Percentiles rank a stretch among this genome's conserved stretches.
Evolutionary conservation across 345 rosid species (phyloP).

Genomic region (Melaleuca alternifolia): DNA sequence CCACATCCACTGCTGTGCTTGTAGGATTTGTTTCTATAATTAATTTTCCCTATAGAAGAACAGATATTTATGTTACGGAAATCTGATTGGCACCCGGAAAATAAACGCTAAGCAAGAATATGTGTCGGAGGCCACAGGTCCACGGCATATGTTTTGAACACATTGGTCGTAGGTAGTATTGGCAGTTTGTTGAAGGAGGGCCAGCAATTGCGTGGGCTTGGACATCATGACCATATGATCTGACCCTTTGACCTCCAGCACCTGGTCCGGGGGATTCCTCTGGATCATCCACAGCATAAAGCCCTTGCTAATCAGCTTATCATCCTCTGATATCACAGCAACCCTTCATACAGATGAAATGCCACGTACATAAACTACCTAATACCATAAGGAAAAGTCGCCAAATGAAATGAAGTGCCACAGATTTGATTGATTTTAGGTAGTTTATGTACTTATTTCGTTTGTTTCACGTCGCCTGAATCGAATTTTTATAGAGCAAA

Average conservation of each 20-base stretch:
- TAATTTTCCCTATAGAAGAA: background rate
- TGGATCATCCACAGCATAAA: constrained; percentile 25
- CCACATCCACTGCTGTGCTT: too few relatives aligned
- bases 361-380: too few relatives aligned
- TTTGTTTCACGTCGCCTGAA: too few relatives aligned
- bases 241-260: constrained; percentile 28
- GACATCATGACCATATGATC: constrained; percentile 60
- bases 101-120: background rate
- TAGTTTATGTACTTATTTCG: too few relatives aligned
- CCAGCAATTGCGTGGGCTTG: constrained; percentile 13
- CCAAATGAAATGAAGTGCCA: constrained; percentile 1
- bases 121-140: background rate
- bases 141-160: too few relatives aligned
- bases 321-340: constrained; percentile 28
- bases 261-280: constrained; percentile 36
- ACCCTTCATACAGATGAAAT: constrained; percentile 33
- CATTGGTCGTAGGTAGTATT: background rate
- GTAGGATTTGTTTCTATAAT: background rate
- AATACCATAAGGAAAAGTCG: constrained; percentile 8
- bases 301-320: constrained; percentile 7
- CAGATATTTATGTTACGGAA: background rate
- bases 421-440: too few relatives aligned
- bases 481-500: too few relatives aligned
- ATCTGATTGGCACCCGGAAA: background rate
- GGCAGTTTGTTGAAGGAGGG: constrained; percentile 14